Evolutionary conservation across 2,329 filamentous ascomycete genomes (phyloP).

Genomic region (Fusarium sp.): DNA sequence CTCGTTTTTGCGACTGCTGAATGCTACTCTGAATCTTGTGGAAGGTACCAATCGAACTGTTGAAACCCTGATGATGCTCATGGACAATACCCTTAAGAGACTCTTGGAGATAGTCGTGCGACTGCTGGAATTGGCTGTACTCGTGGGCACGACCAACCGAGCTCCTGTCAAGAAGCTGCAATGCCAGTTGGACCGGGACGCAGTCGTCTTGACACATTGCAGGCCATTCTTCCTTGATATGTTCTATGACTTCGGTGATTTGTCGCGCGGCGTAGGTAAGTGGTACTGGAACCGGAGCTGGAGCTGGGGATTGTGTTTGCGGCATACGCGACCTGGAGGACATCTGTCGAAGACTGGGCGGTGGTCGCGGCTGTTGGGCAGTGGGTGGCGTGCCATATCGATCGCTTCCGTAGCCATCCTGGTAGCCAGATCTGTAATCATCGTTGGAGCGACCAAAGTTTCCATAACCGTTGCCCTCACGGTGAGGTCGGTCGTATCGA

Average conservation of each 20-base stretch:
- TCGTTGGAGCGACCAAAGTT: slow-evolving; percentile 54
- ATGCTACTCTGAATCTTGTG: slow-evolving; percentile 98
- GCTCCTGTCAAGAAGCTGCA: slow-evolving; percentile 93
- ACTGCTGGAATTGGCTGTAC: slow-evolving; percentile 83
- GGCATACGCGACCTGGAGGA: slow-evolving; percentile 50
- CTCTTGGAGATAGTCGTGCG: slow-evolving; percentile 88
- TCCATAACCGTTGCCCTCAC: slow-evolving; percentile 56
- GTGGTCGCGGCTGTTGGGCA: slow-evolving; percentile 43
- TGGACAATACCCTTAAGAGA: slow-evolving; percentile 96
- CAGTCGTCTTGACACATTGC: slow-evolving; percentile 90
- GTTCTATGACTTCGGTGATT: slow-evolving; percentile 74
- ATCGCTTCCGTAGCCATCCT: slow-evolving; percentile 56
- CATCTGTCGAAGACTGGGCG: slow-evolving; percentile 47
- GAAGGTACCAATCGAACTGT: slow-evolving; percentile 97
- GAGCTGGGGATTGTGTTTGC: slow-evolving; percentile 19
- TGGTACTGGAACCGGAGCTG: slow-evolving; percentile 29
- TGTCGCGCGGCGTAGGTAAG: slow-evolving; percentile 64
- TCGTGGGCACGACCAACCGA: slow-evolving; percentile 92
- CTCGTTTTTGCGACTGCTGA: slow-evolving; percentile 84
- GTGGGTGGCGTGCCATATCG: slow-evolving; percentile 52
- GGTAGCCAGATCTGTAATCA: slow-evolving; percentile 53
- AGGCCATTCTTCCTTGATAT: slow-evolving; percentile 89
- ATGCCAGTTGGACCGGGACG: slow-evolving; percentile 90
- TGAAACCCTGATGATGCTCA: slow-evolving; percentile 98
- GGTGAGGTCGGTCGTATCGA: slow-evolving; percentile 57